Evolutionary conservation across 768 basidiomycete genomes (phyloP), one percentile per base, ranked within the genome.

Genomic region (Boletus fagicola): DNA sequence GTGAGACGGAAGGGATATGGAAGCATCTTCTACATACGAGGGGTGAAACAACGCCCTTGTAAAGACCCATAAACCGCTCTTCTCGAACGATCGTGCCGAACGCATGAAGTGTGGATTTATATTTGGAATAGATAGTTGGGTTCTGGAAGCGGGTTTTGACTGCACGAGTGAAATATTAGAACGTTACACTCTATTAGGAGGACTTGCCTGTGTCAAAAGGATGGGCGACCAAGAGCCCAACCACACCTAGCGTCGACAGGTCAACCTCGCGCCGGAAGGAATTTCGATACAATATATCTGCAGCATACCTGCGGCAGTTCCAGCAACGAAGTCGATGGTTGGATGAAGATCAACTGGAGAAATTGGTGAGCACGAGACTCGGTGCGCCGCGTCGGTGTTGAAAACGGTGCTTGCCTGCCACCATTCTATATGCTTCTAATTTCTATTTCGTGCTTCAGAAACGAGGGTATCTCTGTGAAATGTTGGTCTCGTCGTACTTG

Each of bases 101-200:
- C 1, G 90, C 86, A 68, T 86, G 74, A n/a, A 82, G 63, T 0
- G 84, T 88, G 7, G 86, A 86, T 22, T 69, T 75, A 64, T 93
- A 92, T 64, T 73, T 83, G 4, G 67, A 64, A 13, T 82, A 77
- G 18, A 83, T 78, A 24, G 75, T 69, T 0, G 87, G 86, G 63
- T 78, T 87, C 69, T 93, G 91, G 56, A 92, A 81, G 39, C 90
- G 82, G 16, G 91, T 89, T 76, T 93, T 93, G 61, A 92, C 90
- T 88, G 62, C 10, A 16, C 28, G 40, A 51, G 42, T 56, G 35
- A 49, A 53, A 12, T 2, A 36, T 45, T 33, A 26, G 22, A 45
- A 45, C 9, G 39, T 10, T 16, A 5, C n/a, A 7, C 5, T 13
- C 40, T 0, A 24, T 13, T n/a, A 33, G 18, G 5, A 10, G 13